Evolutionary conservation across 306 rosid genomes (phyloP), one percentile per base, ranked within the genome.

Genomic region (Pterocarpus santalinus): DNA sequence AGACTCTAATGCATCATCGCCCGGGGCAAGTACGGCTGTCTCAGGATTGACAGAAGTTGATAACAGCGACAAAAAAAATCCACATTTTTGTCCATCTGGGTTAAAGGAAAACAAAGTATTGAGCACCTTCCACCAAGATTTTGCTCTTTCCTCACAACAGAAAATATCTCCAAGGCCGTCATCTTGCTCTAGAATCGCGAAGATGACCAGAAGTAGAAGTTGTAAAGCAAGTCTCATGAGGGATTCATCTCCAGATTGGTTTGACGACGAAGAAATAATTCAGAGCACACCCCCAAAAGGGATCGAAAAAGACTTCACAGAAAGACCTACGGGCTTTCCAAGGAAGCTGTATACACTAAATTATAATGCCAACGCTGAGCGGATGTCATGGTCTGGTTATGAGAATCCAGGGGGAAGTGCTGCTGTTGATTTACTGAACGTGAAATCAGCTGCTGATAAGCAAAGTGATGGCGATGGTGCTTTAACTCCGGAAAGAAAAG

Each of bases 201-300:
- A 75, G 63, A 80, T 88, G 49, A 74, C 86, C 60, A 91, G 95
- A 87, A 95, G 92, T 81, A 88, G 89, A 85, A 95, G 99, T 79
- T 91, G 98, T 79, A 90, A 76, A 83, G 96, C 92, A 55, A 90
- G 87, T 83, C 84, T 93, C 70, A 69, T 86, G 87, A 82, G 80
- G 71, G 83, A 76, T 77, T 70, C 71, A 30, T 82, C 87, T 83
- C 44, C 81, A 13, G 81, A 69, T 79, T 88, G 88, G 94, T 87
- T 89, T 88, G 89, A 90, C 53, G 73, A 80, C 35, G 89, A 65
- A 72, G 94, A 88, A 80, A 83, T 82, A 80, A 77, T 73, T 63
- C 84, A 88, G 79, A 47, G 69, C 81, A 91, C 88, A 4, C 89
- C 90, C 12, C 78, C 91, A 62, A 33, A 35, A 75, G 79, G 84